A percentile compares a stretch with the other conserved stretches of the same genome.
Evolutionary conservation across 257 asterid species (phyloP).

Genomic region (Dorcoceras hygrometricum): DNA sequence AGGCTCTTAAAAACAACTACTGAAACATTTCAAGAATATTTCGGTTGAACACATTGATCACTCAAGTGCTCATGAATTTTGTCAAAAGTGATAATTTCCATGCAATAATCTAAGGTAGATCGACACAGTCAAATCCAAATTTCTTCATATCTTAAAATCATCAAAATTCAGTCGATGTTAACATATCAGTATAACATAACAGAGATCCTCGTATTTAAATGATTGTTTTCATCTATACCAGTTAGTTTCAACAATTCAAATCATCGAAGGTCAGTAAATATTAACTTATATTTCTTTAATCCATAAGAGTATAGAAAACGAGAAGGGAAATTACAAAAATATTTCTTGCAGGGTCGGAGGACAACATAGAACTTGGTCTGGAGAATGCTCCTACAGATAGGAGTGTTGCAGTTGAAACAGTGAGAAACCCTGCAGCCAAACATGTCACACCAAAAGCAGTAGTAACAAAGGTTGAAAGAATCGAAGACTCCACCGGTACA

Average conservation of each 20-base stretch:
- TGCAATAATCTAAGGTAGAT: not conserved
- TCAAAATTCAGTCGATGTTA: not conserved
- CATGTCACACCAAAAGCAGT: slow-evolving; percentile 68
- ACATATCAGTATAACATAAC: no score
- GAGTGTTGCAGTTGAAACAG: slow-evolving; percentile 77
- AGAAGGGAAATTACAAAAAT: slow-evolving; percentile 58
- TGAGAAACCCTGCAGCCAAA: slow-evolving; percentile 62
- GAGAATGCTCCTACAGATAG: slow-evolving; percentile 66
- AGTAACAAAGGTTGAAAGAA: slow-evolving; percentile 60
- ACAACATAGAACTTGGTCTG: slow-evolving; percentile 45
- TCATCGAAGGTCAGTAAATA: not conserved
- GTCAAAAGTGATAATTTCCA: not conserved
- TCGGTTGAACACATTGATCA: not conserved
- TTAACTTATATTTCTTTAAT: not conserved
- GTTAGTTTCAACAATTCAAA: no score
- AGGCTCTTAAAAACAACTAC: no score
- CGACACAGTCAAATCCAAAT: not conserved
- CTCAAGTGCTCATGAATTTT: not conserved
- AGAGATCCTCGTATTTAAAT: no score
- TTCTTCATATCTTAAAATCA: not conserved
- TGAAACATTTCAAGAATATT: not conserved
- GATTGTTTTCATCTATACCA: no score
- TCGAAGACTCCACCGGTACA: slow-evolving; percentile 60
- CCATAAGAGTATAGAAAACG: slow-evolving; percentile 13
- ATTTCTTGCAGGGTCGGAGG: slow-evolving; percentile 68